Conservation (phyloP, 2,329 filamentous ascomycete species). For the Teratosphaeria gauchensis region DNA sequence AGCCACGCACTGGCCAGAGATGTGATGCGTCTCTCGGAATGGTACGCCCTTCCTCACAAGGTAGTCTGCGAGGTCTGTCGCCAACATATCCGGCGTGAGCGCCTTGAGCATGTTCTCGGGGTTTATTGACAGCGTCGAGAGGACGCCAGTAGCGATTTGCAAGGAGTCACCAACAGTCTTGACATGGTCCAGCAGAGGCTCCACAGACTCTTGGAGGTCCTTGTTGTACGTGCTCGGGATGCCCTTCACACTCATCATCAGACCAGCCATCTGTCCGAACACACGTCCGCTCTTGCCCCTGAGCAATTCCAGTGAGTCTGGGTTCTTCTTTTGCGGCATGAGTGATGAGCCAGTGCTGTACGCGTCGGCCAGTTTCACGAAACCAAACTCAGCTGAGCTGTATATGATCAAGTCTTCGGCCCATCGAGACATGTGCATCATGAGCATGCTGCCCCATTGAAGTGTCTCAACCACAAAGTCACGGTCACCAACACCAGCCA, state of each 20-base stretch:
- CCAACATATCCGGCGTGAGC: conserved; percentile 74
- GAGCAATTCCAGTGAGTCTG: conserved; percentile 63
- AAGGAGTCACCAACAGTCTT: conserved; percentile 75
- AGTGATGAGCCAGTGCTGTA: conserved; percentile 68
- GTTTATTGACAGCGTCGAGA: conserved; percentile 60
- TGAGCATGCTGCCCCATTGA: conserved; percentile 69
- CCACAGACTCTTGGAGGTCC: conserved; percentile 78
- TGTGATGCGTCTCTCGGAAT: conserved; percentile 73
- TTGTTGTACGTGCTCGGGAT: conserved; percentile 83
- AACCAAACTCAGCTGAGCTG: conserved; percentile 65
- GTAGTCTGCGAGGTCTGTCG: conserved; percentile 58
- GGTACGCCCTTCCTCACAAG: conserved; percentile 58
- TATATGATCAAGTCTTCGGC: conserved; percentile 82
- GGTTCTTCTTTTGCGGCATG: conserved; percentile 82
- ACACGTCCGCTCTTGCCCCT: conserved; percentile 67
- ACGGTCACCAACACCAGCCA: conserved; percentile 65
- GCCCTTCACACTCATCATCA: conserved; percentile 68
- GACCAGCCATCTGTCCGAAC: conserved; percentile 72
- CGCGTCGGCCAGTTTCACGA: conserved; percentile 65
- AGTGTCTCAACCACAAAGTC: conserved; percentile 78
- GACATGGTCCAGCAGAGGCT: conserved; percentile 76
- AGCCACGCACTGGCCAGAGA: conserved; percentile 64
- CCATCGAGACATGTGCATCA: conserved; percentile 71
- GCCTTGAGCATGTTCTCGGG: conserved; percentile 70
- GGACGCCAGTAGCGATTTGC: conserved; percentile 71